A percentile compares a stretch with the other conserved stretches of the same genome.
These are phyloP conservation scores for Rhodotorula glutinis DNA, from an alignment of 1,284 basidiomycete species.

Conservation along the genomic window DNA sequence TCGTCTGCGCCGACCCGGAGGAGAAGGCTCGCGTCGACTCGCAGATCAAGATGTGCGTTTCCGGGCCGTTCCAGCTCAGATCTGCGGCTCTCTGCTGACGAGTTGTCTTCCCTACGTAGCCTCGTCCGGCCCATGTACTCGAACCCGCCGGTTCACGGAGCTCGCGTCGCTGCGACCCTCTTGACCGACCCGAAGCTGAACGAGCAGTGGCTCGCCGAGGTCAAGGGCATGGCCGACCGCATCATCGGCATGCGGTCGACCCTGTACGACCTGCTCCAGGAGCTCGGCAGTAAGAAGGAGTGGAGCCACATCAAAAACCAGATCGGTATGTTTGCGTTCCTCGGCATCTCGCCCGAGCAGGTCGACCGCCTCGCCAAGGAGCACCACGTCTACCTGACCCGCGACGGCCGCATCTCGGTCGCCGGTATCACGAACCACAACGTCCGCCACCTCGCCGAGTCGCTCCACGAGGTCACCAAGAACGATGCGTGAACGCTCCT, in stretches of 20 bases:
- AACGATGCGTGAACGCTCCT: conserved; percentile 16
- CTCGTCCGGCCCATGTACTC: conserved; percentile 97
- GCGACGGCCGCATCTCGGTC: conserved; percentile 40
- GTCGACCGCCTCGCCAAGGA: conserved; percentile 69
- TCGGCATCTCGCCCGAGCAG: conserved; percentile 54
- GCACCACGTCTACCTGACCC: conserved; percentile 75
- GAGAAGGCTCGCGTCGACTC: conserved; percentile 46
- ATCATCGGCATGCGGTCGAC: conserved; percentile 87
- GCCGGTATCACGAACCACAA: conserved; percentile 78
- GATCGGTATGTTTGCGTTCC: conserved; percentile 68
- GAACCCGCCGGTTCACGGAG: conserved; percentile 84
- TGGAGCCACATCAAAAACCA: conserved; percentile 89
- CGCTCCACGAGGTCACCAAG: conserved; percentile 62
- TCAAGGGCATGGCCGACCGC: conserved; percentile 84
- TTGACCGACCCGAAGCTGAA: conserved; percentile 49
- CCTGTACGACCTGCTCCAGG: conserved; percentile 71
- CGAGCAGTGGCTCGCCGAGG: conserved; percentile 59
- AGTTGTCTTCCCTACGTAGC: conserved; percentile 51
- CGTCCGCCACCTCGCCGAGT: conserved; percentile 71
- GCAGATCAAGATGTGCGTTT: conserved; percentile 47
- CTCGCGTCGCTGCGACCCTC: conserved; percentile 52
- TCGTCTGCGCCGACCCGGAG: conserved; percentile 54
- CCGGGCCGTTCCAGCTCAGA: no score
- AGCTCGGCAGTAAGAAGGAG: conserved; percentile 62
- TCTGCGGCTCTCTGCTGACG: no score